These are phyloP conservation scores for Orbilia blumenaviensis DNA, from an alignment of 2,329 filamentous ascomycete genomes.

Conservation along the genomic window DNA sequence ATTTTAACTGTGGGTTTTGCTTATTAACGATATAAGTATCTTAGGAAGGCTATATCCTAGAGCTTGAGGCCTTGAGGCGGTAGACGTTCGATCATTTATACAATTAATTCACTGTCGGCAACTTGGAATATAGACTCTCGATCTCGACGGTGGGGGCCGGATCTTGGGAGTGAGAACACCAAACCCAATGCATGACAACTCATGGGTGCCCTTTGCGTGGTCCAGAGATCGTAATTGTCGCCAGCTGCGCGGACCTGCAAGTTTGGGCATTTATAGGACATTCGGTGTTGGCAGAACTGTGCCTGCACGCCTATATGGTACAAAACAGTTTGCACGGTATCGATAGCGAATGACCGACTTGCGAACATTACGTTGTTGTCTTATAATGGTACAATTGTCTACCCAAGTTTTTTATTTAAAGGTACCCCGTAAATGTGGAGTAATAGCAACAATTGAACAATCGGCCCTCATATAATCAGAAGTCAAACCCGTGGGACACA, in stretches of 20 bases:
- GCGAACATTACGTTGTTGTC: background rate
- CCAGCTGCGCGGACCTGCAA: background rate
- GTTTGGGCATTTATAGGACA: background rate
- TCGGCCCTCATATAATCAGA: too few species aligned
- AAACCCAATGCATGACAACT: conserved; percentile 10
- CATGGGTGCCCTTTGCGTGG: background rate
- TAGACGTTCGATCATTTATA: background rate
- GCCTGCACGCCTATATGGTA: background rate
- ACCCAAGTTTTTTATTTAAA: too few species aligned
- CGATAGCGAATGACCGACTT: background rate
- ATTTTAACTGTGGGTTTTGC: background rate
- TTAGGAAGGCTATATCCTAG: background rate
- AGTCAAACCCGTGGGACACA: too few species aligned
- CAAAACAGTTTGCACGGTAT: background rate
- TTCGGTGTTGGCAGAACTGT: background rate
- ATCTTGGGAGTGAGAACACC: background rate
- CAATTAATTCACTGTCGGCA: background rate
- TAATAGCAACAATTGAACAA: too few species aligned
- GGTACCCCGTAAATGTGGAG: background rate
- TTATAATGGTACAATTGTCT: too few species aligned
- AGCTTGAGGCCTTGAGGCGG: background rate
- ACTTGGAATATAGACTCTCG: background rate
- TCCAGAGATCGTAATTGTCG: background rate
- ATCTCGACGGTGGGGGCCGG: background rate
- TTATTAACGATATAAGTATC: background rate